These are phyloP conservation scores for Colletotrichum coccodes DNA, from an alignment of 2,329 filamentous ascomycete species.

Conservation along the genomic window DNA sequence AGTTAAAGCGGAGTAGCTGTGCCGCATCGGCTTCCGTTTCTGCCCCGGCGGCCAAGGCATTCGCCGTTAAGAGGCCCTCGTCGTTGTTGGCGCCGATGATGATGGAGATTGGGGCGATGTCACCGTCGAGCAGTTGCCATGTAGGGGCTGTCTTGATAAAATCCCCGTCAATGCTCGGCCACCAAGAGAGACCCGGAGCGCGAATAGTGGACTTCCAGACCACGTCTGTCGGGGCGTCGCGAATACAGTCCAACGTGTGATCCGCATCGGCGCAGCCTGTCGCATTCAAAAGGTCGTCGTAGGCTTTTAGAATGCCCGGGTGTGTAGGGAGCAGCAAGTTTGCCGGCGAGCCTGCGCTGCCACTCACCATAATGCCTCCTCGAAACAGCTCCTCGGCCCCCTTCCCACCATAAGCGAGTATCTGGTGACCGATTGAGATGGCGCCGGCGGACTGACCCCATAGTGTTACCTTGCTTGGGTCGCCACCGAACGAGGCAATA, in stretches of 20 bases:
- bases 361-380: slow-evolving; percentile 22
- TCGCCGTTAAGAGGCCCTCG: slow-evolving; percentile 5
- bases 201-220: background rate
- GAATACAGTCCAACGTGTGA: slow-evolving; percentile 18
- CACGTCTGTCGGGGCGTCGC: background rate
- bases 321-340: slow-evolving; percentile 4
- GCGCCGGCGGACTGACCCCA: slow-evolving; percentile 59
- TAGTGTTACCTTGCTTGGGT: slow-evolving; percentile 58
- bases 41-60: background rate
- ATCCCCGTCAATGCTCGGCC: slow-evolving; percentile 18
- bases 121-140: slow-evolving; percentile 12
- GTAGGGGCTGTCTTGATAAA: slow-evolving; percentile 4
- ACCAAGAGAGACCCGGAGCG: background rate
- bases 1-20: background rate
- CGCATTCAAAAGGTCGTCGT: slow-evolving; percentile 3
- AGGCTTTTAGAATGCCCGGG: background rate
- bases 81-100: slow-evolving; percentile 22
- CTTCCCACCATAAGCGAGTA: slow-evolving; percentile 21
- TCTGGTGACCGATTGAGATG: slow-evolving; percentile 17
- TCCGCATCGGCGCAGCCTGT: slow-evolving; percentile 17
- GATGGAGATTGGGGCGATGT: background rate
- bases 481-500: slow-evolving; percentile 62
- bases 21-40: slow-evolving; percentile 26
- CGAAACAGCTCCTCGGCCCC: slow-evolving; percentile 15
- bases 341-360: background rate